Conservation (phyloP, 2,329 filamentous ascomycete genomes). For the Penicillium italicum region DNA sequence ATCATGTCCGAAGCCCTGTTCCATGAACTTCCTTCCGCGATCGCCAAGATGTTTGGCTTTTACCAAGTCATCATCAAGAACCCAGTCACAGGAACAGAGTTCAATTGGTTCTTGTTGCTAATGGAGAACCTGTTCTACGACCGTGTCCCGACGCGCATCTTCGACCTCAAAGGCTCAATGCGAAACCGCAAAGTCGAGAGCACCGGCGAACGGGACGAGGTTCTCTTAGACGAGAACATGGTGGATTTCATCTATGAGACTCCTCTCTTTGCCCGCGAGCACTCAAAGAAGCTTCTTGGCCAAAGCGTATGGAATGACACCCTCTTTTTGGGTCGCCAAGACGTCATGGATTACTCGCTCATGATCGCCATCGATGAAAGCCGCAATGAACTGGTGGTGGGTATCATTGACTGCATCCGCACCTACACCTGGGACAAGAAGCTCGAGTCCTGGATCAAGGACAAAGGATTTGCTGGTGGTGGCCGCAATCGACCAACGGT, state of each 20-base stretch:
- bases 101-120: slow-evolving; percentile 87
- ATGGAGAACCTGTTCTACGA: slow-evolving; percentile 99
- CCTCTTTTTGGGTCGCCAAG: slow-evolving; percentile 85
- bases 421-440: slow-evolving; percentile 99
- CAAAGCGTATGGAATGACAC: slow-evolving; percentile 98
- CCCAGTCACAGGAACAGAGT: slow-evolving; percentile 81
- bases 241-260: slow-evolving; percentile 99
- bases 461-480: slow-evolving; percentile 77
- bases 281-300: slow-evolving; percentile 88
- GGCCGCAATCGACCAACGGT: slow-evolving; percentile 86
- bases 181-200: slow-evolving; percentile 95
- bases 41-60: slow-evolving; percentile 98
- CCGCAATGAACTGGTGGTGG: slow-evolving; percentile 86
- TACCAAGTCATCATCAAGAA: slow-evolving; percentile 98
- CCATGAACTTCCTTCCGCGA: slow-evolving; percentile 90
- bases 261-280: slow-evolving; percentile 89
- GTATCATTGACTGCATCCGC: slow-evolving; percentile 96
- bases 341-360: slow-evolving; percentile 98
- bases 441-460: slow-evolving; percentile 99
- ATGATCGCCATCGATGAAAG: slow-evolving; percentile 97
- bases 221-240: slow-evolving; percentile 96
- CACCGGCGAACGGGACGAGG: slow-evolving; percentile 93
- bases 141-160: slow-evolving; percentile 79
- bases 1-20: slow-evolving; percentile 97
- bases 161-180: slow-evolving; percentile 98